These are phyloP conservation scores for Mortierella sp. DNA, from an alignment of 371 early-diverging fungal species.

Conservation along the genomic window DNA sequence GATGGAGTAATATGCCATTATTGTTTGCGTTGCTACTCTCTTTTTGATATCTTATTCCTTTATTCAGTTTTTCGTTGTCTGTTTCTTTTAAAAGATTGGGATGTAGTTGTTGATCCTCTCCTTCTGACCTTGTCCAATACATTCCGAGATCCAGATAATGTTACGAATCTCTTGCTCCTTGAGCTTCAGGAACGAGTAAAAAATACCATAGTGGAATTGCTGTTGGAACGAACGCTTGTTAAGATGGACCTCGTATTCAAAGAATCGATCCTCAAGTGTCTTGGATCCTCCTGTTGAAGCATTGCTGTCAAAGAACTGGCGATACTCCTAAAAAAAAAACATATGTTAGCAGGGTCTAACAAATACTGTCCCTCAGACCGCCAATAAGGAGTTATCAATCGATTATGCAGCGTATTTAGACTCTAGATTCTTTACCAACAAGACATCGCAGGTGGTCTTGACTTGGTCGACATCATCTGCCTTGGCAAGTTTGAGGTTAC, in stretches of 20 bases:
- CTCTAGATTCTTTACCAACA: conserved; percentile 79
- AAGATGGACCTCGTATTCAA: conserved; percentile 92
- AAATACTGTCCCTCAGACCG: too few species aligned
- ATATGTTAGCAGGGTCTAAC: too few species aligned
- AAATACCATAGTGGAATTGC: conserved; percentile 97
- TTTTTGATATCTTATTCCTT: too few species aligned
- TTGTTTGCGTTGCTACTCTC: too few species aligned
- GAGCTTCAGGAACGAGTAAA: conserved; percentile 96
- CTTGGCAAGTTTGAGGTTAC: conserved; percentile 81
- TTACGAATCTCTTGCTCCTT: conserved; percentile 99
- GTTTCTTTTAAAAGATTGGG: conserved; percentile 75
- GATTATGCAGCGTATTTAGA: too few species aligned
- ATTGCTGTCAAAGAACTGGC: conserved; percentile 70
- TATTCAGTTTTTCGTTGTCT: neutral
- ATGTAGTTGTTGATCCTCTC: conserved; percentile 95
- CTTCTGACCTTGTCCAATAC: conserved; percentile 97
- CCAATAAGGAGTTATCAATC: too few species aligned
- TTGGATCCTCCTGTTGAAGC: conserved; percentile 54
- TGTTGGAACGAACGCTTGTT: conserved; percentile 94
- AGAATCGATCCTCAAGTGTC: conserved; percentile 95
- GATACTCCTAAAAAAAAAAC: conserved; percentile 65
- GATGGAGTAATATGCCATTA: too few species aligned
- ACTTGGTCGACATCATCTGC: conserved; percentile 97
- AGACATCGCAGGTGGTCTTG: conserved; percentile 81
- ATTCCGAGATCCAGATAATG: conserved; percentile 99